Conservation (phyloP, 148 eudicot genomes). For the Camellia granthamiana region DNA sequence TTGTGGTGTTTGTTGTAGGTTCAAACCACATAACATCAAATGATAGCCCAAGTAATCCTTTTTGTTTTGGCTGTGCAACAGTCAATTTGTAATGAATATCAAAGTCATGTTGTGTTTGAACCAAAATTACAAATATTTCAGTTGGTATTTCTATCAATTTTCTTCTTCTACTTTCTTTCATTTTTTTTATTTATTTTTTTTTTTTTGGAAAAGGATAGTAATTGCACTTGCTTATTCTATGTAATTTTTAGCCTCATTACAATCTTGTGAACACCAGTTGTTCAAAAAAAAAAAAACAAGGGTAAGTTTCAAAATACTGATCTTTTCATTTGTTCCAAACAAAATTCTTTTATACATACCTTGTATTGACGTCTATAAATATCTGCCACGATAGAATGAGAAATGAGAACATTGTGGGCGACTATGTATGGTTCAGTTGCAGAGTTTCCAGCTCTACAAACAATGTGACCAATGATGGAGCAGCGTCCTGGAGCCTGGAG, state of each 20-base stretch:
- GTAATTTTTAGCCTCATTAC: not conserved
- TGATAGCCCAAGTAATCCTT: constrained; percentile 58
- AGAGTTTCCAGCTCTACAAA: constrained; percentile 80
- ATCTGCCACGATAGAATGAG: constrained; percentile 63
- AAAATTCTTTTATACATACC: constrained; percentile 29
- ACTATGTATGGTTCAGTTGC: constrained; percentile 90
- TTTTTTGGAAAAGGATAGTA: not conserved
- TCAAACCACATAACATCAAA: constrained; percentile 80
- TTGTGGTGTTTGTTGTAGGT: constrained; percentile 60
- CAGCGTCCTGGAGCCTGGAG: constrained; percentile 80
- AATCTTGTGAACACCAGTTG: not conserved
- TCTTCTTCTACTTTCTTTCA: too few species aligned
- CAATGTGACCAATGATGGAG: constrained; percentile 57
- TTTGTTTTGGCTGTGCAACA: constrained; percentile 46
- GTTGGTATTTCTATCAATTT: too few species aligned
- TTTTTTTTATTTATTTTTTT: too few species aligned
- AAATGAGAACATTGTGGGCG: constrained; percentile 67
- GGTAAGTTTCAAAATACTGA: not conserved
- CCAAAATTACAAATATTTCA: not conserved
- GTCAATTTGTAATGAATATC: not conserved
- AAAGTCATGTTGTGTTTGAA: not conserved
- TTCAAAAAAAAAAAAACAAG: not conserved
- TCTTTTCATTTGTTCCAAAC: not conserved
- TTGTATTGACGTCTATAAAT: constrained; percentile 69
- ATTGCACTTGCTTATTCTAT: not conserved